A percentile compares a stretch with the other conserved stretches of the same genome.
Conservation (phyloP, 2,329 filamentous ascomycete species). For the Fulvia fulva region DNA sequence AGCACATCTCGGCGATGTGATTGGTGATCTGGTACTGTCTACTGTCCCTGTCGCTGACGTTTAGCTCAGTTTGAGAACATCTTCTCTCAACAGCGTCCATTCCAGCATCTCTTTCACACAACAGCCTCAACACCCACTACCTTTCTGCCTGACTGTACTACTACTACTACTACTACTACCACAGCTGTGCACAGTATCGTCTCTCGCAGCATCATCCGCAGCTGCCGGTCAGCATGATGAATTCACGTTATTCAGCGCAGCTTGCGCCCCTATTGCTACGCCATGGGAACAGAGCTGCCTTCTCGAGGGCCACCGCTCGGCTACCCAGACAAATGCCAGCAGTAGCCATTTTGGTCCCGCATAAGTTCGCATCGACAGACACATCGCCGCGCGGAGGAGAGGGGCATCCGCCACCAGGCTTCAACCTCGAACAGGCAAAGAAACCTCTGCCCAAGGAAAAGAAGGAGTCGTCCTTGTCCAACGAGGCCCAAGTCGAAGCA, state of each 20-base stretch:
- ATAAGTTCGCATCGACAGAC: constrained; percentile 53
- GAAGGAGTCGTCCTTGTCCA: constrained; percentile 24
- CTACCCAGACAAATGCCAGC: constrained; percentile 53
- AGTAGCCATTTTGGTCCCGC: constrained; percentile 55
- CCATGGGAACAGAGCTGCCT: constrained; percentile 40
- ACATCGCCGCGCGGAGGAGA: constrained; percentile 46
- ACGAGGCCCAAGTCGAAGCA: constrained; percentile 5
- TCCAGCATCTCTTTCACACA: not conserved
- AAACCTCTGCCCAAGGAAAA: constrained; percentile 67
- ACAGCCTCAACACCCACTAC: constrained; percentile 1
- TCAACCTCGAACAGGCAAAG: constrained; percentile 85
- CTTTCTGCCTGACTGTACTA: not conserved
- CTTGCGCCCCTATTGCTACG: constrained; percentile 47
- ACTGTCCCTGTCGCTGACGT: not conserved
- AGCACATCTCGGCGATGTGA: not conserved
- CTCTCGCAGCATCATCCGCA: constrained; percentile 7
- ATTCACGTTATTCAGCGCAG: constrained; percentile 39
- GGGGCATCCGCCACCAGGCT: constrained; percentile 72
- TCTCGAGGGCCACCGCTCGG: constrained; percentile 35
- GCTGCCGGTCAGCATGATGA: constrained; percentile 42
- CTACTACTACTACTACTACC: not conserved
- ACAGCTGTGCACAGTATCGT: constrained; percentile 2
- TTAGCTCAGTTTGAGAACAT: not conserved
- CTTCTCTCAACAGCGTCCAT: not conserved
- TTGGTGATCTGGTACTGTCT: not conserved